Evolutionary conservation across 495 filamentous ascomycete genomes (phyloP), one percentile per base, ranked within the genome.

Genomic region (Hypomontagnella submonticulosa): DNA sequence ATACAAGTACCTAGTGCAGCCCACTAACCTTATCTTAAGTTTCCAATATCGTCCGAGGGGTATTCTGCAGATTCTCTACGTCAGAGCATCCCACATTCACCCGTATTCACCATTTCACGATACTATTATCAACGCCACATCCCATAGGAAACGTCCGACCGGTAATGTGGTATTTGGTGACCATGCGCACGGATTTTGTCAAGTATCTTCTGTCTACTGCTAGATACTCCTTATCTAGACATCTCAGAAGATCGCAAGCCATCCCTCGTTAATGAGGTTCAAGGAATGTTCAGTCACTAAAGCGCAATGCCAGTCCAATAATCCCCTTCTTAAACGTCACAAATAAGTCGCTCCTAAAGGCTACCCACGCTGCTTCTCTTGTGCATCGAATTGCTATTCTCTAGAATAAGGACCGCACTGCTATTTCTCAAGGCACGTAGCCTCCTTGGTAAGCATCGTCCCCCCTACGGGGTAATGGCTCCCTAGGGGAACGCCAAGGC

Each of bases 161-260:
- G 53, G 15, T 43, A 61, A 5, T 46, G n/a, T n/a, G 10, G 11
- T 33, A n/a, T 12, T 4, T 55, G 43, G 36, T 57, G 36, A 19
- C 51, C 51, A 60, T 69, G 61, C 58, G 42, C 66, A 61, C 61
- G 44, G 52, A 36, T 64, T 69, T 69, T 57, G 20, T 56, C 19
- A 69, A 61, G 51, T 61, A 53, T 63, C 46, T 43, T 61, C 48
- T 60, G 49, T 60, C 50, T 62, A 63, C 33, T 63, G 54, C 66
- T 67, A 63, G 69, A 63, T 71, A 66, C 57, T 61, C 66, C 64
- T 65, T 43, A 63, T 67, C 61, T 61, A 60, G 65, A 62, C 62
- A 55, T 60, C 40, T 59, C 43, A 59, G 59, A 67, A 57, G 54
- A 67, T 64, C 54, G 55, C 41, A 33, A 53, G 42, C 46, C 59